These are phyloP conservation scores for Plasmodium blacklocki DNA, from an alignment of 169 alveolate species.

Conservation along the genomic window DNA sequence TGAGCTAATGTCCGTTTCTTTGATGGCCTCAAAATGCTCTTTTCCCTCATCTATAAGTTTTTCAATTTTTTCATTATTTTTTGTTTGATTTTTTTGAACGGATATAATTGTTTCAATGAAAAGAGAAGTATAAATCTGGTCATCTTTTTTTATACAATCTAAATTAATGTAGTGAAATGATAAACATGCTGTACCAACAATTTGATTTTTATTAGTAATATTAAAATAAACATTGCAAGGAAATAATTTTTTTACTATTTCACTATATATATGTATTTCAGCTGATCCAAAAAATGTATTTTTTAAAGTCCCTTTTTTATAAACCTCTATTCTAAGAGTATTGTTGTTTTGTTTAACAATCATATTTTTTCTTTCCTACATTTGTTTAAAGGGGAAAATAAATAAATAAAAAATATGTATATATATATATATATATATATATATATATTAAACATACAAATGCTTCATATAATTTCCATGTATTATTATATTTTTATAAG, in stretches of 20 bases:
- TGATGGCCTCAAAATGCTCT: conserved; percentile 57
- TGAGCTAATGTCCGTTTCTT: conserved; percentile 51
- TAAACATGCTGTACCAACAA: conserved; percentile 48
- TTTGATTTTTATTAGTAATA: conserved; percentile 51
- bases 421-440: background rate
- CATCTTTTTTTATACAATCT: conserved; percentile 63
- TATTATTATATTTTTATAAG: too few species aligned
- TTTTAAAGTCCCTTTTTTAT: conserved; percentile 67
- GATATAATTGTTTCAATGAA: conserved; percentile 64
- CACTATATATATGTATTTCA: conserved; percentile 51
- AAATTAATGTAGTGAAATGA: conserved; percentile 65
- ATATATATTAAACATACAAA: too few species aligned
- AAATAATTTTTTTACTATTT: conserved; percentile 49
- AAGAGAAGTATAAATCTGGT: conserved; percentile 57
- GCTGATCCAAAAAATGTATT: conserved; percentile 64
- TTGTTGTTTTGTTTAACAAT: conserved; percentile 52
- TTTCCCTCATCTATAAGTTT: conserved; percentile 40
- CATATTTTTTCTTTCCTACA: conserved; percentile 72
- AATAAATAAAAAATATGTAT: background rate
- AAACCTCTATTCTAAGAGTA: conserved; percentile 33
- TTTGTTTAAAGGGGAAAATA: conserved; percentile 9
- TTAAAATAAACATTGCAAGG: conserved; percentile 50
- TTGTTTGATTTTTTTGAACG: conserved; percentile 57
- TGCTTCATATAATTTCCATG: too few species aligned
- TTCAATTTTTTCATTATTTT: conserved; percentile 49